Percentiles rank a stretch among this genome's conserved stretches.
These are phyloP conservation scores for Carex myosuroides DNA, from an alignment of 176 grass and related monocot genomes.

Conservation along the genomic window DNA sequence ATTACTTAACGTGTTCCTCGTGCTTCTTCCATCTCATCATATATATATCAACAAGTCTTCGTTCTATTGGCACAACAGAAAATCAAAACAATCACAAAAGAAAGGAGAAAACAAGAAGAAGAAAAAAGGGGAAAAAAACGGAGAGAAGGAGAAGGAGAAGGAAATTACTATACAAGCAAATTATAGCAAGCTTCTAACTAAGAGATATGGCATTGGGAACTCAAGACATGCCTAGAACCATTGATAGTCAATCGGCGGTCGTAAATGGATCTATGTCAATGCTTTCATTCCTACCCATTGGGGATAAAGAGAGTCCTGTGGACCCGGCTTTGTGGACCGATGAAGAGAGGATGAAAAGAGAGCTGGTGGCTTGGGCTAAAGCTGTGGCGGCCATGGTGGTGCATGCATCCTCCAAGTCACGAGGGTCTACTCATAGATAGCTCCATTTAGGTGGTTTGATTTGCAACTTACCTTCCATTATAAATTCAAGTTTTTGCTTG, in stretches of 20 bases:
- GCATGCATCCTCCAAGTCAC: slow-evolving; percentile 23
- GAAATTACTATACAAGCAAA: background rate
- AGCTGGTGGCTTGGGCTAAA: slow-evolving; percentile 66
- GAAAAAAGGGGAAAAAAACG: background rate
- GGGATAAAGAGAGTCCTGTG: slow-evolving; percentile 16
- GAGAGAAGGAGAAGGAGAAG: background rate
- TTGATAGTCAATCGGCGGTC: background rate
- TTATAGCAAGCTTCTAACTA: background rate
- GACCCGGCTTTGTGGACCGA: slow-evolving; percentile 33
- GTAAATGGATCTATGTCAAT: background rate
- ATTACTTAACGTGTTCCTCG: slow-evolving; percentile 13
- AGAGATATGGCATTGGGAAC: slow-evolving; percentile 22
- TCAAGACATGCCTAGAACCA: slow-evolving; percentile 12
- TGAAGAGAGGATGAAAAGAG: slow-evolving; percentile 55
- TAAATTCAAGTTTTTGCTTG: slow-evolving; percentile 17
- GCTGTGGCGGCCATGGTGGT: slow-evolving; percentile 62
- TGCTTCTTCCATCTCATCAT: background rate
- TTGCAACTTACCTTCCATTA: background rate
- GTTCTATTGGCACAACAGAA: background rate
- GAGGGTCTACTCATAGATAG: background rate
- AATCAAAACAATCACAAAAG: background rate
- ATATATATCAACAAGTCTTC: slow-evolving; percentile 2
- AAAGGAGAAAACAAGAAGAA: background rate
- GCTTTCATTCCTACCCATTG: slow-evolving; percentile 8
- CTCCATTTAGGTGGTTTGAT: background rate